Percentiles rank a stretch among this genome's conserved stretches.
Evolutionary conservation across 2,329 filamentous ascomycete genomes (phyloP).

Genomic region (Claviceps sp.): DNA sequence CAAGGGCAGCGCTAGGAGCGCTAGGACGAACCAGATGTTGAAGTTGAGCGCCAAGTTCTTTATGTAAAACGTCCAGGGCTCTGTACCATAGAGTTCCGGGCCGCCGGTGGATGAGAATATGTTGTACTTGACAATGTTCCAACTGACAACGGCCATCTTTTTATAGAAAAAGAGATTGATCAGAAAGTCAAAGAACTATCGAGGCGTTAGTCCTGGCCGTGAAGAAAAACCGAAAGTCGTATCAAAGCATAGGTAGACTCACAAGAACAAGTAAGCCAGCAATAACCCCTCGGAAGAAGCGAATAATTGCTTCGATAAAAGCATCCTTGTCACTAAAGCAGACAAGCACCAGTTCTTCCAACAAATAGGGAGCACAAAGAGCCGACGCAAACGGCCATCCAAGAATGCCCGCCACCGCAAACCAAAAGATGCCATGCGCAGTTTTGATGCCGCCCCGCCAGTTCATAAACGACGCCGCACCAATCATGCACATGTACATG

Average conservation of each 20-base stretch:
- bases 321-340: slow-evolving; percentile 42
- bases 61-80: slow-evolving; percentile 94
- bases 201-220: background rate
- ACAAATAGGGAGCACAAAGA: slow-evolving; percentile 64
- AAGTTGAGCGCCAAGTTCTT: slow-evolving; percentile 89
- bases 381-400: slow-evolving; percentile 93
- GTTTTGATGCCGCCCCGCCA: slow-evolving; percentile 71
- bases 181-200: slow-evolving; percentile 50
- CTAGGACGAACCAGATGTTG: slow-evolving; percentile 83
- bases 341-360: slow-evolving; percentile 57
- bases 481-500: slow-evolving; percentile 87
- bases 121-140: slow-evolving; percentile 95
- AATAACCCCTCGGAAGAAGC: slow-evolving; percentile 53
- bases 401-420: slow-evolving; percentile 69
- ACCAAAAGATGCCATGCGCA: slow-evolving; percentile 77
- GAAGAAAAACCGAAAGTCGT: background rate
- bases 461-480: slow-evolving; percentile 80
- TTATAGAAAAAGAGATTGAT: slow-evolving; percentile 80
- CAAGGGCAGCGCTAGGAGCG: slow-evolving; percentile 59
- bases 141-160: slow-evolving; percentile 61
- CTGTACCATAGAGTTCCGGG: slow-evolving; percentile 86
- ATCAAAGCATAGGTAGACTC: slow-evolving; percentile 16
- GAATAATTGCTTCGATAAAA: slow-evolving; percentile 43
- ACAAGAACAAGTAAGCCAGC: slow-evolving; percentile 58
- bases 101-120: slow-evolving; percentile 72